Evolutionary conservation across 345 rosid species (phyloP).

Genomic region (Murraya koenigii): DNA sequence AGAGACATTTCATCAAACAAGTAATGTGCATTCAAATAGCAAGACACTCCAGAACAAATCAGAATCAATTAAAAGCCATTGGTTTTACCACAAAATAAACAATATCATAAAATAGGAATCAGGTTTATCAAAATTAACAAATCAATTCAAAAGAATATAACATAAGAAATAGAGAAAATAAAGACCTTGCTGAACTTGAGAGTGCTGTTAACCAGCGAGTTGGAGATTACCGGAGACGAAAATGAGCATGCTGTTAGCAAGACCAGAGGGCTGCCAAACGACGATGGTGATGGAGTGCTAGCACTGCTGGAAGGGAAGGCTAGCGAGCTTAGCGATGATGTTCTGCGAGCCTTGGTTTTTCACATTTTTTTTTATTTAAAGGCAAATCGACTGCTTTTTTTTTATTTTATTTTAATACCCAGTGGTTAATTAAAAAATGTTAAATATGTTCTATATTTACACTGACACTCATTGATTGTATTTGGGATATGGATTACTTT

Average conservation of each 20-base stretch:
- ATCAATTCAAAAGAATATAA: not conserved
- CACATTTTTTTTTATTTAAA: slow-evolving; percentile 38
- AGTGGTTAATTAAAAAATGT: too few relatives aligned
- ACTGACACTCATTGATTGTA: too few relatives aligned
- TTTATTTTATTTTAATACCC: too few relatives aligned
- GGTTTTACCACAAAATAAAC: slow-evolving; percentile 3
- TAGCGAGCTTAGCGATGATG: slow-evolving; percentile 77
- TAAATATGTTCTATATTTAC: too few relatives aligned
- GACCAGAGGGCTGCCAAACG: slow-evolving; percentile 94
- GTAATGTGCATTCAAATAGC: too few relatives aligned
- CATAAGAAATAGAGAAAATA: not conserved
- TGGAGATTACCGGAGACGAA: slow-evolving; percentile 90
- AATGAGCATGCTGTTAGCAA: slow-evolving; percentile 82
- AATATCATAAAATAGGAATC: slow-evolving; percentile 13
- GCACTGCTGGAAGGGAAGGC: slow-evolving; percentile 92
- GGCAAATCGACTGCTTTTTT: too few relatives aligned
- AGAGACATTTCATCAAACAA: too few relatives aligned
- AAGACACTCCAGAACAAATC: not conserved
- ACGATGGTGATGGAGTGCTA: slow-evolving; percentile 78
- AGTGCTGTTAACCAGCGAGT: slow-evolving; percentile 83
- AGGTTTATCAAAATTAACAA: slow-evolving; percentile 20
- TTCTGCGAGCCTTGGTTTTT: slow-evolving; percentile 74
- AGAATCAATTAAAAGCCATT: slow-evolving; percentile 2
- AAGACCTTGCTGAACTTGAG: slow-evolving; percentile 94
- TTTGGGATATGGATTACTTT: too few relatives aligned